Evolutionary conservation across 2,329 filamentous ascomycete species (phyloP).

Genomic region (Pestalotiopsis sp.): DNA sequence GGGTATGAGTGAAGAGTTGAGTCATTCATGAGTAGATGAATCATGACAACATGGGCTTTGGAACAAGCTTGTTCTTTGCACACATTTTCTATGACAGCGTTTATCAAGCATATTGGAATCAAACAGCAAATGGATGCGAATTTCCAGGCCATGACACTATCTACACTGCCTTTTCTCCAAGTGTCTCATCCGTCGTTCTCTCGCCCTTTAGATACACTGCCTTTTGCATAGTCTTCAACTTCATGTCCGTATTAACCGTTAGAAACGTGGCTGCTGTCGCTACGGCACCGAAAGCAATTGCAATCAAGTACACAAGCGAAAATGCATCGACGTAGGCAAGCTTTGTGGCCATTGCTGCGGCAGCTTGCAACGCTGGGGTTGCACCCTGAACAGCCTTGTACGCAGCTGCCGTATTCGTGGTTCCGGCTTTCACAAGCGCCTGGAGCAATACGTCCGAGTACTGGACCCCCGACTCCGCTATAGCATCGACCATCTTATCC

Average conservation of each 20-base stretch:
- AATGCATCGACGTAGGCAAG: constrained; percentile 37
- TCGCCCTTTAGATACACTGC: constrained; percentile 2
- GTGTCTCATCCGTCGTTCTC: not conserved
- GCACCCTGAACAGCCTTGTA: constrained; percentile 31
- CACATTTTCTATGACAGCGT: not conserved
- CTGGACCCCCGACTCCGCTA: constrained; percentile 20
- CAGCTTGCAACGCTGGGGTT: constrained; percentile 27
- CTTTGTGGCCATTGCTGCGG: constrained; percentile 31
- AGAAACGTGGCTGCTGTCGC: constrained; percentile 32
- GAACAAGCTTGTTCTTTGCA: too few species aligned
- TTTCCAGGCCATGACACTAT: not conserved
- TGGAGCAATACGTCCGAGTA: constrained; percentile 22
- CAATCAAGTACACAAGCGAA: constrained; percentile 36
- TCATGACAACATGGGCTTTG: too few species aligned
- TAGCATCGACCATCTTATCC: constrained; percentile 22
- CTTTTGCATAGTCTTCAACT: constrained; percentile 2
- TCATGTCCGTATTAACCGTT: constrained; percentile 31
- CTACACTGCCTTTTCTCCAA: not conserved
- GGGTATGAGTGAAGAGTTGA: too few species aligned
- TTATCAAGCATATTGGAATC: not conserved
- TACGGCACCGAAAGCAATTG: constrained; percentile 36
- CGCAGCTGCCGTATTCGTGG: constrained; percentile 33
- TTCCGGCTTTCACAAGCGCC: constrained; percentile 29
- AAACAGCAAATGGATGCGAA: not conserved
- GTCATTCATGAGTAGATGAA: too few species aligned